Evolutionary conservation across 148 eudicot genomes (phyloP), one percentile per base, ranked within the genome.

Genomic region (Silene uniflora): DNA sequence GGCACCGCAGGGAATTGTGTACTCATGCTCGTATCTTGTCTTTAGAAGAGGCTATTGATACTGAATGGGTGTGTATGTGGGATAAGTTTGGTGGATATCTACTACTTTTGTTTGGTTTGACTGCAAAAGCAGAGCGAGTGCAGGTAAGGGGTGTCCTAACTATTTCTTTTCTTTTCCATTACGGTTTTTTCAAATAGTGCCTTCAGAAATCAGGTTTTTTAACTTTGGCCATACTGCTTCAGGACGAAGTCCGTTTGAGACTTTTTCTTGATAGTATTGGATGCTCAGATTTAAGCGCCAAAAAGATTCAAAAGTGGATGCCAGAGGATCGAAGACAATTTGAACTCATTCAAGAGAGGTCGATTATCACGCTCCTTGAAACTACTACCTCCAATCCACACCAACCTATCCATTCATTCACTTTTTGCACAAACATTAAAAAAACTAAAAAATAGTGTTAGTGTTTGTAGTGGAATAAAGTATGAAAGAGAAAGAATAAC

Each of bases 11-110:
- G 80, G 97, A 96, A 84, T 86, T 92, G 86, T 89, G 97, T 84
- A 97, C 99, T 56, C 99, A 92, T 88, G 99, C 99, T 77, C 93
- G 97, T 52, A 96, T 96, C 76, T 83, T 96, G 79, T 95, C 97
- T 67, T 84, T 96, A 73, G 99, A 92, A 83, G 99, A 96, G 86
- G 99, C 99, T 67, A 92, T 96, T 81, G 99, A 96, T 80, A 96
- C 99, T 3, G 99, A 96, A 75, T 96, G 99, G 99, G 99, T 92
- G 64, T 96, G 94, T 83, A 96, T 96, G 99, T 96, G 99, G 99
- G 99, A 96, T 84, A 96, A 96, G 82, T 96, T 96, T 77, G 99
- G 99, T 77, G 99, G 99, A 75, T 96, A 96, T 87, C 80, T 96
- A 60, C 98, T 96, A 81, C 97, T 96, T 77, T 84, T 96, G 89